A percentile compares a stretch with the other conserved stretches of the same genome.
phyloP scores from a whole-genome alignment of 148 eudicot genomes.

The Nepenthes mirabilis region DNA sequence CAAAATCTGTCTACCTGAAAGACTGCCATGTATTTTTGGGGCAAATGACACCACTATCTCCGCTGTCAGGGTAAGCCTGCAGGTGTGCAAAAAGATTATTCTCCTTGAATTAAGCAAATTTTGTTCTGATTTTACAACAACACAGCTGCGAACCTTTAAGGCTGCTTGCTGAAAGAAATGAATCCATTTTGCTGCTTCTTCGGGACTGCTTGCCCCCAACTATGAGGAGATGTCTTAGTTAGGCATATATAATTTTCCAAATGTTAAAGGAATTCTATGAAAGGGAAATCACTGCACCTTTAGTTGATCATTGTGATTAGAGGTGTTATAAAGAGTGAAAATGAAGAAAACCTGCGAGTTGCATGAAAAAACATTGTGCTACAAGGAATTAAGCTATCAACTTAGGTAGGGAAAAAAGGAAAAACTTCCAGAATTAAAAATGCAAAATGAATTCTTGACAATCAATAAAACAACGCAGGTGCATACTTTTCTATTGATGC shows the following conservation, averaged over 20 bases:
- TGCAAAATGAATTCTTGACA: neutral
- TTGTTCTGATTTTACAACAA: neutral
- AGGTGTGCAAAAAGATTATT: constrained; percentile 2
- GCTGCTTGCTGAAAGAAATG: constrained; percentile 47
- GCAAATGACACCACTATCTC: constrained; percentile 15
- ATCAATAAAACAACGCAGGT: neutral
- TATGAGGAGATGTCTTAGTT: constrained; percentile 7
- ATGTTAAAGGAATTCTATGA: constrained; percentile 1
- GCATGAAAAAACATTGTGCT: neutral
- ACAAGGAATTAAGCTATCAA: neutral
- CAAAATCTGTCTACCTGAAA: constrained; percentile 23
- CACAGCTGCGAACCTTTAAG: constrained; percentile 20
- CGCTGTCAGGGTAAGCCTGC: constrained; percentile 27
- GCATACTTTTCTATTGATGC: constrained; percentile 43
- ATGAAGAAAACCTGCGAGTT: constrained; percentile 48
- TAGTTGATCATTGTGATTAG: constrained; percentile 43
- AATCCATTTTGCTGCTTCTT: constrained; percentile 68
- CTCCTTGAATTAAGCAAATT: constrained; percentile 1
- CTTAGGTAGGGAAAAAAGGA: neutral
- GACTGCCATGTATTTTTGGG: constrained; percentile 24
- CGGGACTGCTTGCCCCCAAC: constrained; percentile 66
- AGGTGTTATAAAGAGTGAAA: constrained; percentile 51
- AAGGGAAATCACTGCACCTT: constrained; percentile 30
- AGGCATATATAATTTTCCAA: constrained; percentile 1
- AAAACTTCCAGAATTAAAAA: neutral